Base-by-base conservation (phyloP, 805 yeast species). In the Blastobotrys peoriensis region DNA sequence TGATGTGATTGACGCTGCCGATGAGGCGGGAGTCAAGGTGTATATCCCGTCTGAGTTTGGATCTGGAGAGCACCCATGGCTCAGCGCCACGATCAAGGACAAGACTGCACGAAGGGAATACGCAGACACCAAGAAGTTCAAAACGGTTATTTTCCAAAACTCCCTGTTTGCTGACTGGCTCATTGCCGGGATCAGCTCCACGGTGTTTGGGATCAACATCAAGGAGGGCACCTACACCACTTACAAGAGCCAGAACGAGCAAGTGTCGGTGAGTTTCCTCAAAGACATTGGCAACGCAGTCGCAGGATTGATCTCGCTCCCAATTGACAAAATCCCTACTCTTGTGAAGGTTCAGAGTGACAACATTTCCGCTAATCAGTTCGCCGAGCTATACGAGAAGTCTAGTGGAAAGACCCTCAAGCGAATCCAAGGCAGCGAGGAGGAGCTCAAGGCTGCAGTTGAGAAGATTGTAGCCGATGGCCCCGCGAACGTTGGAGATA, bases 31-130 rank as follows among this genome's bases (percentile, higher is more conserved):
- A 51, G 74, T 78, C 38, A 71, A 73, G 56, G 54, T 77, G 25
- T 78, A 68, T 59, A 70, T 77, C 49, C 82, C 82, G 25, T 72
- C 81, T 1, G 80, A 77, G 53, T 78, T 74, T 52, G 85, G 37
- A 83, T 37, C 53, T 64, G 8, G 78, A 76, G 39, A 13, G 17
- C 16, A 23, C 17, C 30, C 19, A 34, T 16, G 13, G 39, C 39
- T 33, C 36, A 13, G 18, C n/a, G 25, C 23, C 25, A 17, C 36
- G 5, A 38, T 44, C 36, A 23, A 22, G 10, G 17, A 5, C 8
- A 38, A 38, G 30, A 18, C 22, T 4, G 40, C 38, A 5, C 22
- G 28, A 5, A 4, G 15, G 9, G 22, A 17, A 9, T 33, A 38
- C 19, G 47, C 47, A 3, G 18, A 20, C 13, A 19, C 33, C 16